Evolutionary conservation across 148 eudicot genomes (phyloP), one percentile per base, ranked within the genome.

Genomic region (Fagopyrum homotropicum): DNA sequence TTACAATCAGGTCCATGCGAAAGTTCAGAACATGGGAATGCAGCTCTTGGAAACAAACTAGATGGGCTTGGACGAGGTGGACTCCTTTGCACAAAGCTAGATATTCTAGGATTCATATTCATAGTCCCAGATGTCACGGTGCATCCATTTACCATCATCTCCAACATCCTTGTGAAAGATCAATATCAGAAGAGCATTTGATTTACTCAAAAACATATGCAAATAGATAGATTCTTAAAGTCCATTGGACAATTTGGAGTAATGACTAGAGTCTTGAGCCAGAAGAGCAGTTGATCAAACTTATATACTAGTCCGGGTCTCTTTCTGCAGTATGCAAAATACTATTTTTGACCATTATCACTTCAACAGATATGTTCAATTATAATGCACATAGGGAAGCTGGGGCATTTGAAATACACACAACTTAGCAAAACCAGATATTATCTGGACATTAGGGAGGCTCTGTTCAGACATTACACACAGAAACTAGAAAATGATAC

Each of bases 61-160:
- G 73, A 46, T 30, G 6, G 73, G 15, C 2, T 45, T n/a, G 73
- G 52, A 49, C 54, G 12, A 46, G 29, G 29, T 47, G 73, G 26
- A 71, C 0, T 17, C 16, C 7, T 71, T 45, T 30, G 30, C 12
- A 47, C 11, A 17, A 19, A 19, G 30, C 9, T 49, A 71, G 73
- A 17, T 71, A 52, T 46, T 49, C 26, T 15, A 71, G 35, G 46
- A 9, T 47, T 17, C 54, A 17, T 17, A 44, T 71, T 46, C 29
- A n/a, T 71, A 71, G 15, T 46, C 43, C 49, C 35, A 71, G 52
- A 46, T 4, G 46, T 19, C 48, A 45, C 9, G 54, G 26, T 71
- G 73, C 35, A 71, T 71, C 73, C 54, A 71, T 71, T 71, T 47
- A 71, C 46, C 35, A 71, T 71, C 73, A 71, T 29, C 68, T 61